These are phyloP conservation scores for Cajanus cajan DNA, from an alignment of 306 rosid genomes.

Conservation along the genomic window DNA sequence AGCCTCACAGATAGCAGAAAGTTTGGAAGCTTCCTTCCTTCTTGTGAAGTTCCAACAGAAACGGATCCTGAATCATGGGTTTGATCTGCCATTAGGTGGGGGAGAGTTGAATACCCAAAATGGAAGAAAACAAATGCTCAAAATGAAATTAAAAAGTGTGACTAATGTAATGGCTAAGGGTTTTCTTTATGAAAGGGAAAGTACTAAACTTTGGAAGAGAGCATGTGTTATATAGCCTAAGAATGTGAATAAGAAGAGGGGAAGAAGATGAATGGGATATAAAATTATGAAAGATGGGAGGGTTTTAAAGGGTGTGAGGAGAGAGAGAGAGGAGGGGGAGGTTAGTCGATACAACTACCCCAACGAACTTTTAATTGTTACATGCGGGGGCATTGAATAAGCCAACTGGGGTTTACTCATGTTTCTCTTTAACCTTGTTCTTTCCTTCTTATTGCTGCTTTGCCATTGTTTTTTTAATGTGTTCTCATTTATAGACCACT, in stretches of 20 bases:
- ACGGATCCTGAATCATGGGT: neutral
- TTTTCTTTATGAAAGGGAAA: neutral
- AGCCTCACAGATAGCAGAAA: slow-evolving; percentile 65
- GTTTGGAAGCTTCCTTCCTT: slow-evolving; percentile 56
- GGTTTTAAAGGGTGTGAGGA: slow-evolving; percentile 31
- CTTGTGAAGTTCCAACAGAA: slow-evolving; percentile 18
- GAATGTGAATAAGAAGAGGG: neutral
- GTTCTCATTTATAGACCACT: neutral
- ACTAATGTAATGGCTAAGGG: neutral
- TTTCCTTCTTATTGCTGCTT: slow-evolving; percentile 1
- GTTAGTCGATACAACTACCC: slow-evolving; percentile 89
- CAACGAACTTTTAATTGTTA: slow-evolving; percentile 80
- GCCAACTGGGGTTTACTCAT: slow-evolving; percentile 25
- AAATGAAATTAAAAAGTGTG: neutral
- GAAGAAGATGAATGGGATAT: slow-evolving; percentile 2
- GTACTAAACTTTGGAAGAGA: neutral
- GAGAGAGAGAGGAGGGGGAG: neutral
- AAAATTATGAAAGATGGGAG: slow-evolving; percentile 26
- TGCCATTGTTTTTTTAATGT: slow-evolving; percentile 8
- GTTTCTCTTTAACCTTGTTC: neutral
- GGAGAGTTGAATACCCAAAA: neutral
- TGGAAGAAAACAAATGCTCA: neutral
- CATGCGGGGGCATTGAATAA: slow-evolving; percentile 38
- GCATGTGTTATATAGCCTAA: neutral
- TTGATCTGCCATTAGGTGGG: slow-evolving; percentile 20